These are phyloP conservation scores for Globisporangium orthogonon DNA, from an alignment of 352 stramenopile species.

Conservation along the genomic window DNA sequence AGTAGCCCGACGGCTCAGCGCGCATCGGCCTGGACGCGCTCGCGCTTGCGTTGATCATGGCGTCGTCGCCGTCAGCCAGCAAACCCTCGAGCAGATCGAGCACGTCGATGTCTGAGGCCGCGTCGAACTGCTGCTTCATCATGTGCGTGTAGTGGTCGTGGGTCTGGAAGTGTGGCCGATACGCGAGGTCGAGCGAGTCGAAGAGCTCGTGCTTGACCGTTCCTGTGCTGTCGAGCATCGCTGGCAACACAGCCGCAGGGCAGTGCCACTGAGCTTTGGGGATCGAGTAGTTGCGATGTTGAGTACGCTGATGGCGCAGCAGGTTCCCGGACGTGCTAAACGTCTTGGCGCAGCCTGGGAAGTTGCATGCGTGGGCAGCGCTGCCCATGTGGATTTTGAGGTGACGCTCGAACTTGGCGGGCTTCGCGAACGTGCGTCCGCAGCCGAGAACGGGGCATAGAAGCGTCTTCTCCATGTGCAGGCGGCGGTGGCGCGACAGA, in stretches of 20 bases:
- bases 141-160: not conserved
- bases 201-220: not conserved
- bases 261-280: not conserved
- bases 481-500: conserved; percentile 42
- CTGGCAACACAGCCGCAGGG: not conserved
- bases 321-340: conserved; percentile 1
- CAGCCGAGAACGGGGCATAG: conserved; percentile 2
- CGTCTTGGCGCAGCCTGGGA: conserved; percentile 1
- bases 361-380: not conserved
- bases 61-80: not conserved
- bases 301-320: conserved; percentile 1
- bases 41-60: too few relatives aligned
- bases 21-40: not conserved
- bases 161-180: not conserved
- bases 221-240: not conserved
- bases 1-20: not conserved
- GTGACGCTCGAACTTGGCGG: not conserved
- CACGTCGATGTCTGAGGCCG: not conserved
- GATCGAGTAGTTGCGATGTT: not conserved
- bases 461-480: conserved; percentile 25
- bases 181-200: not conserved
- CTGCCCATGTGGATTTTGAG: conserved; percentile 1
- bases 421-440: conserved; percentile 1
- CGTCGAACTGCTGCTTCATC: conserved; percentile 1
- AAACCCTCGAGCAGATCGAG: not conserved